Conservation (phyloP, 2,329 filamentous ascomycete species). For the Microdochium trichocladiopsis region DNA sequence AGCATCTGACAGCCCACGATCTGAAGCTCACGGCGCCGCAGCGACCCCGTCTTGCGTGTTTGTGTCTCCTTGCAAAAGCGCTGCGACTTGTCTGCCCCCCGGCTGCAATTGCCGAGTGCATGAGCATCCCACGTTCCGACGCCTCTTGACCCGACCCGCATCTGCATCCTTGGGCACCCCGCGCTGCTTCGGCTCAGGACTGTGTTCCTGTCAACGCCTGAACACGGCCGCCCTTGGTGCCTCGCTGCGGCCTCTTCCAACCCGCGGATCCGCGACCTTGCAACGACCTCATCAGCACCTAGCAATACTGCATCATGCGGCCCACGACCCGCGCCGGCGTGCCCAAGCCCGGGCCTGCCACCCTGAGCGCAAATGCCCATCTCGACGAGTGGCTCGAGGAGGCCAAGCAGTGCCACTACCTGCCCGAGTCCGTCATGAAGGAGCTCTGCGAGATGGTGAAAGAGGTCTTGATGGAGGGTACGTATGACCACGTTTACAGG, state of each 20-base stretch:
- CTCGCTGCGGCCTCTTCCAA: background rate
- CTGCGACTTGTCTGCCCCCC: no score
- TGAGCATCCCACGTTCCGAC: no score
- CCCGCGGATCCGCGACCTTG: background rate
- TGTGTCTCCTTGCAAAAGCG: background rate
- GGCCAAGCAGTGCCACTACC: slow-evolving; percentile 94
- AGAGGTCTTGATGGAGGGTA: slow-evolving; percentile 97
- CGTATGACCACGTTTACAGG: slow-evolving; percentile 12
- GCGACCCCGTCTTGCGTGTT: background rate
- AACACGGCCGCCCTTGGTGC: background rate
- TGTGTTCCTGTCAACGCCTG: no score
- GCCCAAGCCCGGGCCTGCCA: slow-evolving; percentile 86
- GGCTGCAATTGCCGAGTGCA: no score
- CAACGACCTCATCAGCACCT: background rate
- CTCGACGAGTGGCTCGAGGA: slow-evolving; percentile 95
- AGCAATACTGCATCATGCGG: slow-evolving; percentile 9
- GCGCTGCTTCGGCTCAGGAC: no score
- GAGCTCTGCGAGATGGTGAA: slow-evolving; percentile 98
- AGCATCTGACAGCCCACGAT: background rate
- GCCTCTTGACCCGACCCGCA: no score
- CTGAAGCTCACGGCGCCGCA: background rate
- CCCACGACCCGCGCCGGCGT: slow-evolving; percentile 38
- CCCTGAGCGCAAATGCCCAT: slow-evolving; percentile 73
- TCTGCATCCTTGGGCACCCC: no score
- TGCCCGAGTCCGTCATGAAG: slow-evolving; percentile 97